Conservation (phyloP, 2,329 filamentous ascomycete species). For the Ophiocordyceps camponoti-saundersi region DNA sequence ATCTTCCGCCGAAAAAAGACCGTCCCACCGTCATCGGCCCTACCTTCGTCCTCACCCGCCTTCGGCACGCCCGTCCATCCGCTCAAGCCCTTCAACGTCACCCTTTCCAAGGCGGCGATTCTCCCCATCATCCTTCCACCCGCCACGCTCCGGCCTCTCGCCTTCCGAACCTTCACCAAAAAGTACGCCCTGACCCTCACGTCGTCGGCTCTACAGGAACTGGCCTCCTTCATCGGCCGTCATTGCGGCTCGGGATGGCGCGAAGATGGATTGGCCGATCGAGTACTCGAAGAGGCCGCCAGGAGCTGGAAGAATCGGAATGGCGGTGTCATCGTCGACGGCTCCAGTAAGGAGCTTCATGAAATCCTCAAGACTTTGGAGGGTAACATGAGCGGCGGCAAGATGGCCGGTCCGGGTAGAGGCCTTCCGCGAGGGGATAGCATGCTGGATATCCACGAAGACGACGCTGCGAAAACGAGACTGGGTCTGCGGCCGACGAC, state of each 20-base stretch:
- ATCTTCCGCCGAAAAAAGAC: conserved; percentile 19
- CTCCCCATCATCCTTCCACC: conserved; percentile 82
- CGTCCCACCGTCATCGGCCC: conserved; percentile 31
- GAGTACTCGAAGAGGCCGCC: conserved; percentile 80
- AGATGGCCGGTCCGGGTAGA: conserved; percentile 33
- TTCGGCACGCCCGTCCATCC: conserved; percentile 79
- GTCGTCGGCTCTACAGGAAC: conserved; percentile 65
- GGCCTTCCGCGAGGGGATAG: conserved; percentile 39
- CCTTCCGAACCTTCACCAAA: conserved; percentile 91
- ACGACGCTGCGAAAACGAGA: conserved; percentile 35
- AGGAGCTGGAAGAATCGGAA: conserved; percentile 82
- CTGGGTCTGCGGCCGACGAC: conserved; percentile 30
- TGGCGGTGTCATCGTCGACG: conserved; percentile 82
- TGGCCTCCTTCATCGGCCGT: conserved; percentile 80
- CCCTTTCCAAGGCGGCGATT: conserved; percentile 43
- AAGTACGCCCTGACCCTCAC: conserved; percentile 91
- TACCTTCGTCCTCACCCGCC: conserved; percentile 78
- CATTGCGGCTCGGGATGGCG: conserved; percentile 94
- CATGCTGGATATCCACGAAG: conserved; percentile 41
- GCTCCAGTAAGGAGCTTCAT: conserved; percentile 56
- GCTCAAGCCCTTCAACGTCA: conserved; percentile 43
- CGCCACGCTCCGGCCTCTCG: conserved; percentile 70
- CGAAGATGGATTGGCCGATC: conserved; percentile 84
- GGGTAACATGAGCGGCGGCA: conserved; percentile 77
- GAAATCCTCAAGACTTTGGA: conserved; percentile 72